Evolutionary conservation across 2,329 filamentous ascomycete genomes (phyloP).

Genomic region (Fusarium sterilihyphosum): DNA sequence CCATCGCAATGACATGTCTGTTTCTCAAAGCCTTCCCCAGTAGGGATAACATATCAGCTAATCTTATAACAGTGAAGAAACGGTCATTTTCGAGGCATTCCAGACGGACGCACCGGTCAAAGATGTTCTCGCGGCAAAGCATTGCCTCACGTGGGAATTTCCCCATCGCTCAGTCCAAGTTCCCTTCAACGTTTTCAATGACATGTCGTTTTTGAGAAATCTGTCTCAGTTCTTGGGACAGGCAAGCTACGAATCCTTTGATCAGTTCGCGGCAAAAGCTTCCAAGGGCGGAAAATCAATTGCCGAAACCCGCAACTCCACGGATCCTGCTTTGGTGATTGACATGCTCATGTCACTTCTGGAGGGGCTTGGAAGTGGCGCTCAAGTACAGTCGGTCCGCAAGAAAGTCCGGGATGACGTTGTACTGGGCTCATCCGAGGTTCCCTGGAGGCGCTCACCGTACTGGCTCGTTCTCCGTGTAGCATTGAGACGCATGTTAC

Average conservation of each 20-base stretch:
- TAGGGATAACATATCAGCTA: background rate
- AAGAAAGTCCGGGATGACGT: conserved; percentile 75
- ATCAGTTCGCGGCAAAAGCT: conserved; percentile 61
- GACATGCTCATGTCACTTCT: conserved; percentile 70
- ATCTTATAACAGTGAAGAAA: conserved; percentile 4
- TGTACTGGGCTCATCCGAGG: conserved; percentile 54
- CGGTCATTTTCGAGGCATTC: conserved; percentile 63
- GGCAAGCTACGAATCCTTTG: conserved; percentile 62
- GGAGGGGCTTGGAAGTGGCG: conserved; percentile 59
- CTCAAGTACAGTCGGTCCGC: conserved; percentile 51
- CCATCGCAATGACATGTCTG: conserved; percentile 27
- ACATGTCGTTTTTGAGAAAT: conserved; percentile 55
- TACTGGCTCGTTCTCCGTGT: conserved; percentile 72
- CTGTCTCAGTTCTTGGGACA: conserved; percentile 65
- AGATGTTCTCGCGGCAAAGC: conserved; percentile 60
- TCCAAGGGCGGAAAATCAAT: conserved; percentile 61
- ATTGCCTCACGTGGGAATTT: conserved; percentile 68
- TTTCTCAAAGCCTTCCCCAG: background rate
- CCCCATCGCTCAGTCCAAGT: conserved; percentile 63
- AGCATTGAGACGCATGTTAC: conserved; percentile 62
- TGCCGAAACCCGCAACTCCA: conserved; percentile 66
- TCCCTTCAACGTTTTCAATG: conserved; percentile 44
- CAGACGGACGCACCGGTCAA: conserved; percentile 65
- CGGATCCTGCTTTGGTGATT: conserved; percentile 65
- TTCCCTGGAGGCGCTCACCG: conserved; percentile 71